phyloP scores from a whole-genome alignment of 106 monocot genomes.

The Chionographis japonica region DNA sequence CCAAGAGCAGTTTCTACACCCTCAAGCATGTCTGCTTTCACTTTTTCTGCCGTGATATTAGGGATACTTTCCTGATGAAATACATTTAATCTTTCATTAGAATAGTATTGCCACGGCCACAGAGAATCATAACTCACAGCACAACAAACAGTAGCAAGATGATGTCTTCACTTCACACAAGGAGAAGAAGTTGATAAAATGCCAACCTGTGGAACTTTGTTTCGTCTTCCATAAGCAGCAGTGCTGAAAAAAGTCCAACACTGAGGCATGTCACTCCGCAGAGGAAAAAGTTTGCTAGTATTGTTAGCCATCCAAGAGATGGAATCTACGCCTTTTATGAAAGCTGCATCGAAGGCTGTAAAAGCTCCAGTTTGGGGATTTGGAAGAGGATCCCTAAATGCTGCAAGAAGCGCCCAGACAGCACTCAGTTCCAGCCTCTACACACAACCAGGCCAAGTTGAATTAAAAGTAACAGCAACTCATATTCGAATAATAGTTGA shows the following conservation, averaged over 20 bases:
- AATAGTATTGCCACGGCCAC: not conserved
- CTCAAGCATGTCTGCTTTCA: slow-evolving; percentile 75
- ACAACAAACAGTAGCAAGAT: not conserved
- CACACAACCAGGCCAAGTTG: slow-evolving; percentile 27
- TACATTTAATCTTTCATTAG: not conserved
- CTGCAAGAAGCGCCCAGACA: slow-evolving; percentile 96
- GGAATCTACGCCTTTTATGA: slow-evolving; percentile 71
- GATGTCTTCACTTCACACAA: not conserved
- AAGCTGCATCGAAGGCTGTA: slow-evolving; percentile 75
- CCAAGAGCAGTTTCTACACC: slow-evolving; percentile 87
- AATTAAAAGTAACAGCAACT: slow-evolving; percentile 6
- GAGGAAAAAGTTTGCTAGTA: slow-evolving; percentile 61
- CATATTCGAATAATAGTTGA: not conserved
- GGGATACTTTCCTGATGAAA: slow-evolving; percentile 85
- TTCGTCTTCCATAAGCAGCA: slow-evolving; percentile 69
- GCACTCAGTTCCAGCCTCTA: slow-evolving; percentile 86
- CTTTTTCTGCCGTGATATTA: slow-evolving; percentile 66
- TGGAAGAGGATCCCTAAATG: slow-evolving; percentile 75
- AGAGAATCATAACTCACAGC: not conserved
- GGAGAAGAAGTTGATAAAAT: not conserved
- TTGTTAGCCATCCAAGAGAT: slow-evolving; percentile 97
- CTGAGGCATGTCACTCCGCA: slow-evolving; percentile 33
- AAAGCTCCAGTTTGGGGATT: slow-evolving; percentile 16
- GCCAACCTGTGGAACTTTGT: slow-evolving; percentile 84
- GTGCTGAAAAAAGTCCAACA: slow-evolving; percentile 97